Evolutionary conservation across 345 rosid genomes (phyloP).

Genomic region (Brassica juncea): DNA sequence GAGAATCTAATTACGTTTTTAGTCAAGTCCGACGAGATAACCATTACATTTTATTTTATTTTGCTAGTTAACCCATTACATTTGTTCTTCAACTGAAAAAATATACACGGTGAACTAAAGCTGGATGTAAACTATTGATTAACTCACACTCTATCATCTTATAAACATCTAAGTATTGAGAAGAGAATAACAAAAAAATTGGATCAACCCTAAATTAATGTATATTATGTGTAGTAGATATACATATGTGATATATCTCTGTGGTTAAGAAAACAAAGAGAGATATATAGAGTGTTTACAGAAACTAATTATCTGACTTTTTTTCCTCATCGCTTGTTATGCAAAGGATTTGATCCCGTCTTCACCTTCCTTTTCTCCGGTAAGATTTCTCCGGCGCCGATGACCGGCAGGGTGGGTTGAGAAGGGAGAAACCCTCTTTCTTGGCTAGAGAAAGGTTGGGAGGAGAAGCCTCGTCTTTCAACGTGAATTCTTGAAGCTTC

Average conservation of each 20-base stretch:
- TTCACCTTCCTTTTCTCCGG: slow-evolving; percentile 41
- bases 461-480: slow-evolving; percentile 12
- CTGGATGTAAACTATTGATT: not conserved
- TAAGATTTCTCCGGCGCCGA: slow-evolving; percentile 19
- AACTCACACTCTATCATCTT: not conserved
- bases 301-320: slow-evolving; percentile 8
- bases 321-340: slow-evolving; percentile 27
- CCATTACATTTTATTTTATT: no score
- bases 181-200: not conserved
- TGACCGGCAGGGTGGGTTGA: not conserved
- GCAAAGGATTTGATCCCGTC: slow-evolving; percentile 40
- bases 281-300: not conserved
- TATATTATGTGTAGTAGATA: not conserved
- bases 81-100: no score
- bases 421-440: slow-evolving; percentile 31
- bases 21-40: not conserved
- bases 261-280: not conserved
- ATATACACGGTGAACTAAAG: no score
- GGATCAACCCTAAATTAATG: slow-evolving; percentile 20
- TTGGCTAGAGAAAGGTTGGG: not conserved
- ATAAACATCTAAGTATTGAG: slow-evolving; percentile 9
- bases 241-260: slow-evolving; percentile 16
- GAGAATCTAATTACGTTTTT: not conserved
- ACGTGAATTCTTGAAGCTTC: slow-evolving; percentile 30
- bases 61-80: no score